Evolutionary conservation across 257 asterid species (phyloP).

Genomic region (Paulownia fortunei): DNA sequence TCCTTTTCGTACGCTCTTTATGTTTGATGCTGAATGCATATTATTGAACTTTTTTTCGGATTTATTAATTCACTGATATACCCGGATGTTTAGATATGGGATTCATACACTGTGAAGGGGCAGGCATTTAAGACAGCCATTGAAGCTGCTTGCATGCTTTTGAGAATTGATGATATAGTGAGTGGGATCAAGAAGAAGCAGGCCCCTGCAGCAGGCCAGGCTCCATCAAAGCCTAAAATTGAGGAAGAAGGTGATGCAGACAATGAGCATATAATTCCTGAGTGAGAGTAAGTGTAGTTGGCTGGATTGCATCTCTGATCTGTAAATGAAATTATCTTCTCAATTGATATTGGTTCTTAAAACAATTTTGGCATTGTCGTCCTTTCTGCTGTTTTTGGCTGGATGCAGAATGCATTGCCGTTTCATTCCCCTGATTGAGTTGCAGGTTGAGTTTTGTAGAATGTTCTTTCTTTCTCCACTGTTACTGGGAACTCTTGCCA

Average conservation of each 20-base stretch:
- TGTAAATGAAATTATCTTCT: constrained; percentile 30
- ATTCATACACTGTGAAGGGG: constrained; percentile 89
- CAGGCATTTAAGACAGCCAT: constrained; percentile 96
- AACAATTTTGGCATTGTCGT: neutral
- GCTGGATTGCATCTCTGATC: constrained; percentile 23
- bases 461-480: too few species aligned
- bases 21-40: neutral
- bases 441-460: too few species aligned
- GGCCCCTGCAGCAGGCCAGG: constrained; percentile 72
- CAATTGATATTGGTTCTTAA: neutral
- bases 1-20: too few species aligned
- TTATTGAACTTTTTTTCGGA: neutral
- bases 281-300: constrained; percentile 43
- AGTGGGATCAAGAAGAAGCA: constrained; percentile 95
- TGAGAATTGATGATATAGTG: constrained; percentile 92
- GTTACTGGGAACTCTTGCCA: too few species aligned
- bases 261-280: constrained; percentile 84
- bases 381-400: constrained; percentile 33
- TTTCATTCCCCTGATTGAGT: neutral
- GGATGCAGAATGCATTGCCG: constrained; percentile 22
- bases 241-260: constrained; percentile 90
- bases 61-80: neutral
- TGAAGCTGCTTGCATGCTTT: constrained; percentile 97
- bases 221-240: constrained; percentile 71
- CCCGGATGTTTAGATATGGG: constrained; percentile 75